Evolutionary conservation across 306 rosid species (phyloP).

Genomic region (Glycine latifolia): DNA sequence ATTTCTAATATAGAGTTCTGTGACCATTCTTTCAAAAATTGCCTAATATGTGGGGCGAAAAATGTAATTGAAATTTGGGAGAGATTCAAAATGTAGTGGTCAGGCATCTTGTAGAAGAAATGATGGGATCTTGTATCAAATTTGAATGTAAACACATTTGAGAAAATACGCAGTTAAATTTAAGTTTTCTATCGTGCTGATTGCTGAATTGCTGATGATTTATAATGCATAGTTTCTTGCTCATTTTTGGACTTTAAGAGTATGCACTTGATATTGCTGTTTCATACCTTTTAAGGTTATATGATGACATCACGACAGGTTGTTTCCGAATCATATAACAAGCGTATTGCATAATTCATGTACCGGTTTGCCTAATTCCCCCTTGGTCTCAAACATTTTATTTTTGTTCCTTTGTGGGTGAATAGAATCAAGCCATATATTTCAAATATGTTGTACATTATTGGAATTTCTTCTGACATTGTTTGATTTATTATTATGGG

Average conservation of each 20-base stretch:
- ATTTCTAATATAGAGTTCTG: not conserved
- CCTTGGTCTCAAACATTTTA: too few relatives aligned
- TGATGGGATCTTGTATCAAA: conserved; percentile 8
- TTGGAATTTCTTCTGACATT: too few relatives aligned
- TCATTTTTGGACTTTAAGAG: not conserved
- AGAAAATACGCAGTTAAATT: not conserved
- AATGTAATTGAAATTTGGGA: conserved; percentile 11
- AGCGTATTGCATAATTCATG: not conserved
- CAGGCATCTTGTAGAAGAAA: not conserved
- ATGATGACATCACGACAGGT: not conserved
- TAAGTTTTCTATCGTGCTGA: not conserved
- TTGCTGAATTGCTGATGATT: not conserved
- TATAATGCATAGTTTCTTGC: not conserved
- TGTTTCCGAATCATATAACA: not conserved
- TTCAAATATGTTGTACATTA: not conserved
- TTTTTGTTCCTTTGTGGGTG: not conserved
- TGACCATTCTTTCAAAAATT: too few relatives aligned
- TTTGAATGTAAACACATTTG: conserved; percentile 28
- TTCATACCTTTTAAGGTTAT: not conserved
- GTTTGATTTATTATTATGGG: too few relatives aligned
- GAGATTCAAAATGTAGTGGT: conserved; percentile 24
- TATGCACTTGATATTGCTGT: not conserved
- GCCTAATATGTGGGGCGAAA: not conserved
- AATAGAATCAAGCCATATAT: not conserved
- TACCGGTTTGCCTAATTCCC: not conserved